Base-by-base conservation (phyloP, 768 basidiomycete genomes). In the Pisolithus sp. region DNA sequence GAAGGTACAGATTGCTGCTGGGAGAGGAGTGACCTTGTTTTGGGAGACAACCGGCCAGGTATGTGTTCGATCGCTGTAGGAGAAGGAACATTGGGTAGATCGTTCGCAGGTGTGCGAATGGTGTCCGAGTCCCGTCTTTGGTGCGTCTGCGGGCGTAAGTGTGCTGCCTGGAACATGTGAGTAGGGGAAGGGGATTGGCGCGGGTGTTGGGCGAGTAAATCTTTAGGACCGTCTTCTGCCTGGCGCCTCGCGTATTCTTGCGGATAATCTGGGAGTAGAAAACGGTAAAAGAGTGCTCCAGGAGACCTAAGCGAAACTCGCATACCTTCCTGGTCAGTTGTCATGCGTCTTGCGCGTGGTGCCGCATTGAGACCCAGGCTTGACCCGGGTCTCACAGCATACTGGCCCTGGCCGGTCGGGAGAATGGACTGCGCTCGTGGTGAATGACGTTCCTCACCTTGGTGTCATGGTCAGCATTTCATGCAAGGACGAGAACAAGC, bases 111-210 rank as follows among this genome's bases (percentile, higher is more conserved):
- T 7, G 73, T 77, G 42, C 83, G 85, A 26, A 89, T 69, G 0
- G 88, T 89, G 55, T 91, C 88, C 0, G 88, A 89, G 52, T 89
- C 87, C 24, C 81, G 78, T 46, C 88, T 81, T 58, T 73, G 76
- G 62, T 90, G 88, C 2, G 65, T 68, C 57, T 59, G 60, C 8
- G 69, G 56, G 3, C 71, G 56, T 53, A 67, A 55, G 49, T 70
- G 63, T 48, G 63, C 53, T 41, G 64, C 49, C 31, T 64, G 59
- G 37, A 65, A 60, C 53, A 68, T 60, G 31, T 73, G 72, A 5
- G 73, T 73, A 15, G 76, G 74, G 5, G 84, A 83, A 3, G 82
- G 82, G 0, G 81, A 77, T 53, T 78, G 74, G 41, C 79, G 76
- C 18, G 73, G 59, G 28, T 69, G 65, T 57, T 62, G 59, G 51